Percentiles rank a stretch among this genome's conserved stretches.
phyloP scores from a whole-genome alignment of 768 basidiomycete species.

The Rhodotorula taiwanensis region DNA sequence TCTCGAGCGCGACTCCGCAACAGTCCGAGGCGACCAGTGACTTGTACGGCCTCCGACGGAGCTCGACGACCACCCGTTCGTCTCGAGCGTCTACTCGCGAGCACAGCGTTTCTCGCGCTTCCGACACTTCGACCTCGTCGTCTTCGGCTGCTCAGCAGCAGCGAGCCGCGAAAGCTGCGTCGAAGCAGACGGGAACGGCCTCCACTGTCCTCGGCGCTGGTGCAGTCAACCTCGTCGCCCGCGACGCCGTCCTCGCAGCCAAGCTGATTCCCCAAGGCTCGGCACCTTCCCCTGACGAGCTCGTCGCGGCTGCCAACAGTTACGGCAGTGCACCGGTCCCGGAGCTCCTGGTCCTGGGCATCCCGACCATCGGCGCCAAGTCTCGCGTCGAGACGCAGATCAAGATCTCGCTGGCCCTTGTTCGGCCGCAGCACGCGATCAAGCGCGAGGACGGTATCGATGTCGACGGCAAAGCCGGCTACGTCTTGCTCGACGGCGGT shows the following conservation, averaged over 20 bases:
- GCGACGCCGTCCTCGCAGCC: slow-evolving; percentile 30
- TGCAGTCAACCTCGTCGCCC: slow-evolving; percentile 33
- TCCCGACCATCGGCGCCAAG: slow-evolving; percentile 76
- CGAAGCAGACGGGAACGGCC: not conserved
- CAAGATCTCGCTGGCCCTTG: slow-evolving; percentile 66
- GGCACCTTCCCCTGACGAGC: not conserved
- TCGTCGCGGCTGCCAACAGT: slow-evolving; percentile 63
- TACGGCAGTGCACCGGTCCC: slow-evolving; percentile 43
- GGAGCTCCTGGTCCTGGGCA: slow-evolving; percentile 72
- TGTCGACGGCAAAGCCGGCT: not conserved
- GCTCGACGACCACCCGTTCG: not conserved
- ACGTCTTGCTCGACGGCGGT: slow-evolving; percentile 24
- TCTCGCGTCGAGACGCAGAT: slow-evolving; percentile 94
- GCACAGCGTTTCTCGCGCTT: not conserved
- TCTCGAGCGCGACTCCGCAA: not conserved
- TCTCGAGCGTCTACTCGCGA: not conserved
- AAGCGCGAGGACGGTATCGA: not conserved
- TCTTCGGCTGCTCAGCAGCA: not conserved
- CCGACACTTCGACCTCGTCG: not conserved
- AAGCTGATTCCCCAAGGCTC: slow-evolving; percentile 13
- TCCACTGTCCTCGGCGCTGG: no score
- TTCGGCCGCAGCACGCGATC: slow-evolving; percentile 39
- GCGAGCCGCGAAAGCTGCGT: not conserved
- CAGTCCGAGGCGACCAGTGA: not conserved
- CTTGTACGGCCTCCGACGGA: not conserved